These are phyloP conservation scores for Cryptosporidium muris DNA, from an alignment of 169 alveolate species.

Conservation along the genomic window DNA sequence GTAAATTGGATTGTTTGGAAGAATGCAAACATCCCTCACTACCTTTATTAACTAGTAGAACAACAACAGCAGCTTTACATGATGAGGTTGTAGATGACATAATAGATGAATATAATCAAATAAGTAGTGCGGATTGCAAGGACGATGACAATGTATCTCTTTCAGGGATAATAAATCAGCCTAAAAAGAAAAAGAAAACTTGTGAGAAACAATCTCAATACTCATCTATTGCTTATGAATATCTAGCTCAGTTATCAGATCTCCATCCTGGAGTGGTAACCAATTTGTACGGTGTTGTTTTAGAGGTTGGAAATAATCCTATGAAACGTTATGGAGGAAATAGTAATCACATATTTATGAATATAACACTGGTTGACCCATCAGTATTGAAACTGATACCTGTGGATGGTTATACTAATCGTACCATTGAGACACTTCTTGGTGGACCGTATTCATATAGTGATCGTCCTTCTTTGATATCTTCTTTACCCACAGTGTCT, in stretches of 20 bases:
- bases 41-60: background rate
- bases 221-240: slow-evolving; percentile 13
- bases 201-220: background rate
- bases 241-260: slow-evolving; percentile 36
- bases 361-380: slow-evolving; percentile 61
- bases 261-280: slow-evolving; percentile 33
- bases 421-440: slow-evolving; percentile 29
- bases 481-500: slow-evolving; percentile 37
- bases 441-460: slow-evolving; percentile 35
- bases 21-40: background rate
- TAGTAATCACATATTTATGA: slow-evolving; percentile 35
- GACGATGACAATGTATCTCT: too few species aligned
- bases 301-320: slow-evolving; percentile 69
- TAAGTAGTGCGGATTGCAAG: too few species aligned
- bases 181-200: slow-evolving; percentile 23
- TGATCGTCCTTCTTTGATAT: slow-evolving; percentile 37
- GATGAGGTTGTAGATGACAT: too few species aligned
- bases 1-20: background rate
- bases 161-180: too few species aligned
- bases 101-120: too few species aligned
- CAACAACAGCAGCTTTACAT: background rate
- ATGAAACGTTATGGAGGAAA: slow-evolving; percentile 19
- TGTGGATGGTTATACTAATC: slow-evolving; percentile 15
- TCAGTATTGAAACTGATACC: slow-evolving; percentile 57
- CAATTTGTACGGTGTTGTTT: slow-evolving; percentile 52